phyloP scores from a whole-genome alignment of 2,329 filamentous ascomycete species.

The Diaporthe helianthi region DNA sequence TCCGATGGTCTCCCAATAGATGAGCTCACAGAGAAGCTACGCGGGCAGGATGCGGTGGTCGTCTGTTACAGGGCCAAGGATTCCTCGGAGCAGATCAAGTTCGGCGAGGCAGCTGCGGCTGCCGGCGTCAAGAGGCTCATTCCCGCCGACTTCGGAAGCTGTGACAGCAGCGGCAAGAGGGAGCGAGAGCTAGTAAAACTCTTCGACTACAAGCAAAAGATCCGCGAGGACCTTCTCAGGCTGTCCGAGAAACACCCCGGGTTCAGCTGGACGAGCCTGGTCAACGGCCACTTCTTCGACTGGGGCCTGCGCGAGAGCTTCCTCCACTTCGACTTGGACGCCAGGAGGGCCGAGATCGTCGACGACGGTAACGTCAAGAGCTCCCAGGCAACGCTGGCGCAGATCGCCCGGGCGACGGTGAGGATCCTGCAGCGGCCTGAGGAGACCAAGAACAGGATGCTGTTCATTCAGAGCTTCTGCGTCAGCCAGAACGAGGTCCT shows the following conservation, averaged over 20 bases:
- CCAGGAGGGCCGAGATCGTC: slow-evolving; percentile 44
- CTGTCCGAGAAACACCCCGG: slow-evolving; percentile 38
- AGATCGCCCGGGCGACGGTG: slow-evolving; percentile 45
- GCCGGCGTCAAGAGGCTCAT: slow-evolving; percentile 48
- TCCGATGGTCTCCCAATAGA: slow-evolving; percentile 43
- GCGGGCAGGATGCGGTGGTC: slow-evolving; percentile 47
- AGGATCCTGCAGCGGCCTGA: slow-evolving; percentile 41
- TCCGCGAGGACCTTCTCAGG: slow-evolving; percentile 43
- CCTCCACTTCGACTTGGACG: slow-evolving; percentile 45
- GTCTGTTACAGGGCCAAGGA: slow-evolving; percentile 44
- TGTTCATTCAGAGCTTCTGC: slow-evolving; percentile 52
- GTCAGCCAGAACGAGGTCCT: slow-evolving; percentile 47
- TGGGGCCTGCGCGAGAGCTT: slow-evolving; percentile 48
- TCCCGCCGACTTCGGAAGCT: slow-evolving; percentile 51
- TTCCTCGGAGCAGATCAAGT: slow-evolving; percentile 43
- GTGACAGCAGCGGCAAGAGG: slow-evolving; percentile 44
- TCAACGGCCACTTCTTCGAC: slow-evolving; percentile 51
- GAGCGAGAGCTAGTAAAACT: slow-evolving; percentile 47
- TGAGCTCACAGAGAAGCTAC: slow-evolving; percentile 43
- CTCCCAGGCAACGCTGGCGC: slow-evolving; percentile 46
- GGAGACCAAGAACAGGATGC: slow-evolving; percentile 43
- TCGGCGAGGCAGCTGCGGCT: slow-evolving; percentile 47
- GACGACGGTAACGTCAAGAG: slow-evolving; percentile 43
- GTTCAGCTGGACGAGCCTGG: slow-evolving; percentile 49
- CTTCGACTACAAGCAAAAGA: slow-evolving; percentile 45